Evolutionary conservation across 495 filamentous ascomycete genomes (phyloP).

Genomic region (Jackrogersella minutella): DNA sequence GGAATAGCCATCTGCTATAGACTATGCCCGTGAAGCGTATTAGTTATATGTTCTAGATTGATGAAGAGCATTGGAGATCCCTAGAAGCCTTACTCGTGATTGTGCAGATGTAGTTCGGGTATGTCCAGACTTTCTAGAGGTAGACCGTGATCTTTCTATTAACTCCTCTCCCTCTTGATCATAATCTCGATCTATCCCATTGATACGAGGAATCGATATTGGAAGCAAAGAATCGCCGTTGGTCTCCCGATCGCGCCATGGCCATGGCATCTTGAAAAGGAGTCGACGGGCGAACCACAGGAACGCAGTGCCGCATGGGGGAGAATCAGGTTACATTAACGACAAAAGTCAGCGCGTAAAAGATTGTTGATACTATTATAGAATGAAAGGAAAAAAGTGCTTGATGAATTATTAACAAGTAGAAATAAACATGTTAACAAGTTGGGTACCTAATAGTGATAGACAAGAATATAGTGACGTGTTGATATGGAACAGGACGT

Average conservation of each 20-base stretch:
- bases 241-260: slow-evolving; percentile 48
- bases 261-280: slow-evolving; percentile 48
- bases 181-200: slow-evolving; percentile 41
- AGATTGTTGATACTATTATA: slow-evolving; percentile 18
- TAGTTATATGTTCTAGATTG: slow-evolving; percentile 5
- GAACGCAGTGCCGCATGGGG: slow-evolving; percentile 40
- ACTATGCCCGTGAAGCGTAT: slow-evolving; percentile 39
- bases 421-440: slow-evolving; percentile 25
- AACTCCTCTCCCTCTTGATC: slow-evolving; percentile 34
- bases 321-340: slow-evolving; percentile 27
- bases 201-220: slow-evolving; percentile 44
- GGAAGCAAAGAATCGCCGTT: slow-evolving; percentile 51
- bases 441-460: background rate
- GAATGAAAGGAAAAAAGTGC: slow-evolving; percentile 3
- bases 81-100: slow-evolving; percentile 50
- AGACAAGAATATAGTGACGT: slow-evolving; percentile 20
- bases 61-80: background rate
- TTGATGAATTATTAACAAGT: slow-evolving; percentile 25
- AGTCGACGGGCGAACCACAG: slow-evolving; percentile 26
- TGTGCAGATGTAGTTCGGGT: slow-evolving; percentile 55
- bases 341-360: slow-evolving; percentile 2
- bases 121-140: slow-evolving; percentile 44
- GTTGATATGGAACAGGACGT: slow-evolving; percentile 5
- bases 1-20: slow-evolving; percentile 61
- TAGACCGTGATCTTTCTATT: slow-evolving; percentile 46